A percentile compares a stretch with the other conserved stretches of the same genome.
phyloP scores from a whole-genome alignment of 1,284 basidiomycete genomes.

The Porogramme epimiltina region DNA sequence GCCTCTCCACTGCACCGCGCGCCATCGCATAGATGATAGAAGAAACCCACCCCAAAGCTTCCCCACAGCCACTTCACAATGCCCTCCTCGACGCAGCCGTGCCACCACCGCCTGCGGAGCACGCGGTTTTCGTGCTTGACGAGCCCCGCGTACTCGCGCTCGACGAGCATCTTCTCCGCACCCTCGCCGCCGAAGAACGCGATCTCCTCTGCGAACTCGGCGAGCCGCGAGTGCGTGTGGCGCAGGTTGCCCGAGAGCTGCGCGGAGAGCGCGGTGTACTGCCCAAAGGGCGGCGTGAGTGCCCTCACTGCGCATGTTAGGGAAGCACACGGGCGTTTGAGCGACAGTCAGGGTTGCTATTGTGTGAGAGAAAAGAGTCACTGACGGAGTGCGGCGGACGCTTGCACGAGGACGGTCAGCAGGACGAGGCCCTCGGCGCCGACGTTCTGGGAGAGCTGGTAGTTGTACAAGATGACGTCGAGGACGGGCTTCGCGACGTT shows the following conservation, averaged over 20 bases:
- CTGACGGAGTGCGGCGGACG: slow-evolving; percentile 78
- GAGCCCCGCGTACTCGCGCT: slow-evolving; percentile 87
- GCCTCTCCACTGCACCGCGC: too few species aligned
- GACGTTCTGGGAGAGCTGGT: slow-evolving; percentile 91
- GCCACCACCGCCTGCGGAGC: slow-evolving; percentile 83
- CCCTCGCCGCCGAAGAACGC: slow-evolving; percentile 92
- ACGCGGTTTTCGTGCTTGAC: slow-evolving; percentile 90
- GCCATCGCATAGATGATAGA: not conserved
- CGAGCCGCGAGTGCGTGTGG: slow-evolving; percentile 91
- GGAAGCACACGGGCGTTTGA: too few species aligned
- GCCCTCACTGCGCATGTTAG: slow-evolving; percentile 86
- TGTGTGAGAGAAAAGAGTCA: not conserved
- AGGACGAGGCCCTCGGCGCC: slow-evolving; percentile 92
- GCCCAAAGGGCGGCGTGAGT: slow-evolving; percentile 92
- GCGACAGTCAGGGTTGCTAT: not conserved
- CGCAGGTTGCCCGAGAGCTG: slow-evolving; percentile 89
- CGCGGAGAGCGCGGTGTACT: slow-evolving; percentile 83
- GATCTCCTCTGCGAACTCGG: slow-evolving; percentile 93
- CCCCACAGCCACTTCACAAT: slow-evolving; percentile 99
- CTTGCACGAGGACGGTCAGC: slow-evolving; percentile 85
- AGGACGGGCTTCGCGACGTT: slow-evolving; percentile 93
- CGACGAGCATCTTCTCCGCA: slow-evolving; percentile 91
- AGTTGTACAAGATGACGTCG: slow-evolving; percentile 96
- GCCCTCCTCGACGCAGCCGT: slow-evolving; percentile 92
- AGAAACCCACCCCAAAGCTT: slow-evolving; percentile 74